Percentiles rank a stretch among this genome's conserved stretches.
Conservation (phyloP, 75 land plant genomes). For the Larix kaempferi region DNA sequence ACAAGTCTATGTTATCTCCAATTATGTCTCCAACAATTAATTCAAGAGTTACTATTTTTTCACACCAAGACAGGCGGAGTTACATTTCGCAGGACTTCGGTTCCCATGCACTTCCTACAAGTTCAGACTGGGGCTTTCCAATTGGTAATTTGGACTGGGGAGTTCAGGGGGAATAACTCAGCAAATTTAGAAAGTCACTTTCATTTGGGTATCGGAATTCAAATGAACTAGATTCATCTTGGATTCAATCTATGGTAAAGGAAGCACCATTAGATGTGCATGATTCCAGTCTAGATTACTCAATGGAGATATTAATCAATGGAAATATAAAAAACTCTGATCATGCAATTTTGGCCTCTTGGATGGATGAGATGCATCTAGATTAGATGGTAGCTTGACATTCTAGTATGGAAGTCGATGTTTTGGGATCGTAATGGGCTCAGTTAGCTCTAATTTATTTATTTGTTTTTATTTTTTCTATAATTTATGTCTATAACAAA, state of each 20-base stretch:
- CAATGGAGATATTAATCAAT: not conserved
- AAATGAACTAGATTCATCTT: constrained; percentile 51
- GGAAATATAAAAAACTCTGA: not conserved
- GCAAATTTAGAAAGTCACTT: constrained; percentile 63
- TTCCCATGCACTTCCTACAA: not conserved
- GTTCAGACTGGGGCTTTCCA: constrained; percentile 63
- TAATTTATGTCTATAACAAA: constrained; percentile 1
- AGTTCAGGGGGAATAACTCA: constrained; percentile 49
- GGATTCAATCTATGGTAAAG: constrained; percentile 50
- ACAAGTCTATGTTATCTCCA: constrained; percentile 8
- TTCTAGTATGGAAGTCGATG: not conserved
- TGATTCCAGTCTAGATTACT: not conserved
- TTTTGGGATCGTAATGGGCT: constrained; percentile 2
- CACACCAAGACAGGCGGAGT: constrained; percentile 17
- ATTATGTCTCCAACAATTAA: constrained; percentile 15
- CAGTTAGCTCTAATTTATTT: not conserved
- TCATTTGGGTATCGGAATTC: constrained; percentile 51
- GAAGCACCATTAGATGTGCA: constrained; percentile 15
- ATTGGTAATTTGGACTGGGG: constrained; percentile 71
- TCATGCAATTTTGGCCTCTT: not conserved
- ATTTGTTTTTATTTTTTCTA: constrained; percentile 5
- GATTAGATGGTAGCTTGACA: constrained; percentile 35
- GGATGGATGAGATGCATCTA: no score
- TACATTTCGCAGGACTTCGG: constrained; percentile 25
- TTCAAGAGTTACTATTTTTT: constrained; percentile 26